Conservation (phyloP, 1,284 basidiomycete species). For the Abortiporus biennis region DNA sequence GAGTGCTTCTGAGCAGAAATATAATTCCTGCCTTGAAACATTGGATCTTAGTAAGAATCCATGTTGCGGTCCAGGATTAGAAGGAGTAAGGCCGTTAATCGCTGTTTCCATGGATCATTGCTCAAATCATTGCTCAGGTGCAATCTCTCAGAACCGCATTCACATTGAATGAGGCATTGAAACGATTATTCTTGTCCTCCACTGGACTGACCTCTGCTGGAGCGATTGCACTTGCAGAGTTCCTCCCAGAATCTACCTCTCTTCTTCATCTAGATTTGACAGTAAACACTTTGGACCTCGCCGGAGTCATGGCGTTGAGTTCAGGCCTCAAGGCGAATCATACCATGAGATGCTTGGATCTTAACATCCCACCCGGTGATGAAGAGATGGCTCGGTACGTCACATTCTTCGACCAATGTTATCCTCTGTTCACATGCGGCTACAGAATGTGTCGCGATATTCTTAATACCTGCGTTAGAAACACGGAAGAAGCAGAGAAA, state of each 20-base stretch:
- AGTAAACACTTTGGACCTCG: constrained; percentile 77
- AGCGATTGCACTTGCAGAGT: constrained; percentile 94
- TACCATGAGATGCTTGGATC: constrained; percentile 86
- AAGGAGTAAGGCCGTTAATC: constrained; percentile 59
- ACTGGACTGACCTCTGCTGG: constrained; percentile 81
- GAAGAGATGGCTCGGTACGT: constrained; percentile 79
- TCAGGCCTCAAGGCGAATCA: constrained; percentile 82
- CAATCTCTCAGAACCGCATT: constrained; percentile 88
- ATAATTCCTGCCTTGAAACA: constrained; percentile 91
- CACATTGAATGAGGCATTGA: constrained; percentile 88
- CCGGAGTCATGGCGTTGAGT: constrained; percentile 88
- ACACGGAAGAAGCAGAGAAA: constrained; percentile 79
- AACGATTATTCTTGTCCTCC: constrained; percentile 86
- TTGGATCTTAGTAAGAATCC: constrained; percentile 92
- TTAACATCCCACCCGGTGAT: constrained; percentile 87
- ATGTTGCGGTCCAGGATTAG: constrained; percentile 81
- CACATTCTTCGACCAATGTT: constrained; percentile 19
- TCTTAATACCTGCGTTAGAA: constrained; percentile 80
- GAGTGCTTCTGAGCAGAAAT: constrained; percentile 57
- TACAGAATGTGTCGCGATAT: constrained; percentile 71
- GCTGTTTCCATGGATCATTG: background rate
- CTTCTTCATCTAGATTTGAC: constrained; percentile 89
- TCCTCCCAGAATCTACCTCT: constrained; percentile 85
- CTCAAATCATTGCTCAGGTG: constrained; percentile 44
- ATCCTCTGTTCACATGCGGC: background rate